These are phyloP conservation scores for Chlorella sp. DNA, from an alignment of 139 green algal genomes.

Conservation along the genomic window DNA sequence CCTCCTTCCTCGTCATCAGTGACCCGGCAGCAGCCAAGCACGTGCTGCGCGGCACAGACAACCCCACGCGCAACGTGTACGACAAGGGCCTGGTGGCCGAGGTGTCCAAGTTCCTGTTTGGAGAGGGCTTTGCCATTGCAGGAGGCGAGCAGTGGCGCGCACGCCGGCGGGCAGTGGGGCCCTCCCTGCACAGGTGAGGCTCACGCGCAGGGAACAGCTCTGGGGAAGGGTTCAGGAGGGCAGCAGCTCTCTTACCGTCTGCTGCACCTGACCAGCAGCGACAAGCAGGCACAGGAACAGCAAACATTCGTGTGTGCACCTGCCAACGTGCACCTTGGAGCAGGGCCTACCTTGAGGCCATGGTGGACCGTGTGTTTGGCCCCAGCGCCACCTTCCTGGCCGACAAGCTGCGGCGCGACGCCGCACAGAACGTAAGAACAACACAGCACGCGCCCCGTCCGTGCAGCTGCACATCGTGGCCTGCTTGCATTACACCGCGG, in stretches of 20 bases:
- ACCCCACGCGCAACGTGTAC: constrained; percentile 71
- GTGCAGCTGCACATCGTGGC: too few relatives aligned
- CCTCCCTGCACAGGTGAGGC: constrained; percentile 77
- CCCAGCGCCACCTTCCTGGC: constrained; percentile 57
- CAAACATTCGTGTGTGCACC: too few relatives aligned
- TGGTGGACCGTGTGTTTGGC: constrained; percentile 87
- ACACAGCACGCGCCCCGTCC: too few relatives aligned
- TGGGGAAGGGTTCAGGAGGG: neutral
- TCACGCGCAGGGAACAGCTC: neutral
- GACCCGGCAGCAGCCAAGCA: constrained; percentile 91
- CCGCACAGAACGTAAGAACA: too few relatives aligned
- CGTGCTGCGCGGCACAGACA: constrained; percentile 86
- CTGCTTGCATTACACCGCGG: too few relatives aligned
- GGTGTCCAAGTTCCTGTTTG: constrained; percentile 92
- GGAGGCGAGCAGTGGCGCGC: constrained; percentile 80
- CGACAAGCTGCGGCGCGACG: constrained; percentile 64
- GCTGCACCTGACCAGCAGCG: too few relatives aligned
- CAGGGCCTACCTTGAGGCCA: constrained; percentile 84
- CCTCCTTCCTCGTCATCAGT: constrained; percentile 57
- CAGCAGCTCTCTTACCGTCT: neutral
- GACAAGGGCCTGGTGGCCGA: constrained; percentile 85
- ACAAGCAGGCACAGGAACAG: too few relatives aligned
- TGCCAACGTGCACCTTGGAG: neutral
- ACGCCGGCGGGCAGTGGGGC: constrained; percentile 79
- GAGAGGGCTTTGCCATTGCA: constrained; percentile 88